A percentile compares a stretch with the other conserved stretches of the same genome.
Conservation (phyloP, 352 stramenopile genomes). For the Globisporangium middletonii region DNA sequence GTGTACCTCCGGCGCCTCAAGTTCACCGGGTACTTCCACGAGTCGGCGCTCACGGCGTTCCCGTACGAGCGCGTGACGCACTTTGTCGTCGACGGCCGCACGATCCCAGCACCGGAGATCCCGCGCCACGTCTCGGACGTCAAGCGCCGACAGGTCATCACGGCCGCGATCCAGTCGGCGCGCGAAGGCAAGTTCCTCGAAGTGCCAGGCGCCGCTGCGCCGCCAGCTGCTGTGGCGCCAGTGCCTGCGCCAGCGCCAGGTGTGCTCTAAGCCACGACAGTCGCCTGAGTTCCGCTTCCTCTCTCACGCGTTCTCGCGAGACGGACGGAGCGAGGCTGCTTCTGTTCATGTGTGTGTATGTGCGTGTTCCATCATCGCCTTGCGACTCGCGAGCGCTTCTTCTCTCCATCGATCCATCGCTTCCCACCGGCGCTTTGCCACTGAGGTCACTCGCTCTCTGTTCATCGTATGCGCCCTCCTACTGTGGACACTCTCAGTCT, state of each 20-base stretch:
- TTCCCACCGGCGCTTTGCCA: too few species aligned
- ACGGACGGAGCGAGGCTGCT: too few species aligned
- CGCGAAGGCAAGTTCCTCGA: slow-evolving; percentile 20
- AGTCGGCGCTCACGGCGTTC: slow-evolving; percentile 52
- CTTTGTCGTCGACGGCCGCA: slow-evolving; percentile 76
- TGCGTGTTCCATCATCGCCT: too few species aligned
- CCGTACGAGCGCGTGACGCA: slow-evolving; percentile 84
- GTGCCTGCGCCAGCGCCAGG: not conserved
- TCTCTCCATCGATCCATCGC: too few species aligned
- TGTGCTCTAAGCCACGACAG: not conserved
- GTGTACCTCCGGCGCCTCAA: slow-evolving; percentile 73
- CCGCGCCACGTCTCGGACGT: slow-evolving; percentile 58
- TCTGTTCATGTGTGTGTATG: too few species aligned
- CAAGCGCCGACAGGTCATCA: slow-evolving; percentile 69
- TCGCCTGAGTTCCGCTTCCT: not conserved
- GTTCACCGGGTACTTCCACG: slow-evolving; percentile 70
- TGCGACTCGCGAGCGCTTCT: too few species aligned
- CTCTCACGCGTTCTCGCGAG: not conserved
- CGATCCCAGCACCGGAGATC: slow-evolving; percentile 57
- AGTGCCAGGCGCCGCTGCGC: not conserved
- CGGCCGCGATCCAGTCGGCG: slow-evolving; percentile 58
- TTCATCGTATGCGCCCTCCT: too few species aligned
- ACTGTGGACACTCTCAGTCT: too few species aligned
- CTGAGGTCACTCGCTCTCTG: too few species aligned
- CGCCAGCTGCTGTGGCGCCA: not conserved